Base-by-base conservation (phyloP, 805 yeast species). In the Soucietia sequanensis region DNA sequence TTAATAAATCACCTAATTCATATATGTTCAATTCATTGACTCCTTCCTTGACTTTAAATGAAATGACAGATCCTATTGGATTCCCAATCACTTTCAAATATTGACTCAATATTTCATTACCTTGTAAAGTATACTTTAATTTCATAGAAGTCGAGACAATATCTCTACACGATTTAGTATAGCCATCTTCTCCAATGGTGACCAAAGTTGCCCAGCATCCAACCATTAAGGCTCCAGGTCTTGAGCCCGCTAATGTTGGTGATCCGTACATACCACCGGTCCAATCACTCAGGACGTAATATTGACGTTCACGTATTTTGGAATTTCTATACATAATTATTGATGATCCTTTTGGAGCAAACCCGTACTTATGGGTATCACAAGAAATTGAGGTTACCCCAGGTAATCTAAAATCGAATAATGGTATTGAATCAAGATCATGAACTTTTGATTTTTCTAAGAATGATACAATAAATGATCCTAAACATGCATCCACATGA, bases 341-440 rank as follows among this genome's bases (percentile, higher is more conserved):
- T 1, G 96, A 87, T 0, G 95, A 83, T 7, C 99, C 99, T 61
- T 91, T 91, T 25, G 99, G 99, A 6, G 98, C 97, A 70, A 91
- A 93, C 1, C 98, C 99, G 54, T 91, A 91, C 60, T 91, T 91
- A 69, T 91, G 99, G n/a, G 99, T 91, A 58, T 91, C 99, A 63
- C 98, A 93, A n/a, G 96, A 86, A 38, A 91, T 91, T 2, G 97
- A 89, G 1, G 98, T 93, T n/a, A 93, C 98, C 21, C 74, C 93
- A 1, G 87, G 83, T 2, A 88, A 71, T 44, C 91, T 68, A 64
- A 91, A 91, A 57, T 93, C 98, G 62, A 91, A 90, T 9, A 64
- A 52, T 5, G 84, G 83, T 2, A 66, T 44, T 4, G 47, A 44
- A 9, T 48, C 56, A 32, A 62, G 68, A 2, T 84, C 84, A 34